phyloP scores from a whole-genome alignment of 345 rosid species.

The Camelina neglecta region DNA sequence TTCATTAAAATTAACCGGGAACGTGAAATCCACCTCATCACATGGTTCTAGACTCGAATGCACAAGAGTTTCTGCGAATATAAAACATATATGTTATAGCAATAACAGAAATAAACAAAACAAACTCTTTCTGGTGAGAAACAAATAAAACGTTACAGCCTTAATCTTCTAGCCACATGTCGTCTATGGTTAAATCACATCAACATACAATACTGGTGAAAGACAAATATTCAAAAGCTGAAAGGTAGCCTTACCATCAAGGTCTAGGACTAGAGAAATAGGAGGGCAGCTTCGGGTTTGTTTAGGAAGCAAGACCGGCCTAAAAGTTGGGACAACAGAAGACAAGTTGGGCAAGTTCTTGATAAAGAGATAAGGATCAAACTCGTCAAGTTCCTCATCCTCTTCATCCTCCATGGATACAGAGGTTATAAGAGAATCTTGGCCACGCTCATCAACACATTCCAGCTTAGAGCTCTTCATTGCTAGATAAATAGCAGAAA shows the following conservation, averaged over 20 bases:
- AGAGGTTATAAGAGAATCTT: conserved; percentile 68
- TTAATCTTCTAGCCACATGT: neutral
- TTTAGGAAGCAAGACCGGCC: conserved; percentile 83
- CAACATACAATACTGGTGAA: neutral
- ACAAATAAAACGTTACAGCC: neutral
- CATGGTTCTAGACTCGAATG: conserved; percentile 92
- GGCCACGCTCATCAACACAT: conserved; percentile 85
- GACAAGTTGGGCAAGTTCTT: conserved; percentile 90
- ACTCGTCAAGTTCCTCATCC: conserved; percentile 82
- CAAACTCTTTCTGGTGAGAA: neutral
- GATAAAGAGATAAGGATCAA: conserved; percentile 90
- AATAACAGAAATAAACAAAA: neutral
- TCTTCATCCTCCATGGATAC: conserved; percentile 74
- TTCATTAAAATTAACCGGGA: conserved; percentile 81
- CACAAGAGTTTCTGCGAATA: conserved; percentile 86
- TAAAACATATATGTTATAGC: neutral
- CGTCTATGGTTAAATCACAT: neutral
- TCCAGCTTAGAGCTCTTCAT: conserved; percentile 97
- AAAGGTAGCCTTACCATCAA: conserved; percentile 76
- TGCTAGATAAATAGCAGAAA: conserved; percentile 93
- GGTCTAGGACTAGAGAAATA: conserved; percentile 90
- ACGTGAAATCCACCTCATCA: conserved; percentile 87
- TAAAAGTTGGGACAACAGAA: conserved; percentile 85
- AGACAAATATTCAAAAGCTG: neutral
- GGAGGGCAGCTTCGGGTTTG: conserved; percentile 98